Conservation (phyloP, 2,329 filamentous ascomycete genomes). For the Clonostachys sp. region DNA sequence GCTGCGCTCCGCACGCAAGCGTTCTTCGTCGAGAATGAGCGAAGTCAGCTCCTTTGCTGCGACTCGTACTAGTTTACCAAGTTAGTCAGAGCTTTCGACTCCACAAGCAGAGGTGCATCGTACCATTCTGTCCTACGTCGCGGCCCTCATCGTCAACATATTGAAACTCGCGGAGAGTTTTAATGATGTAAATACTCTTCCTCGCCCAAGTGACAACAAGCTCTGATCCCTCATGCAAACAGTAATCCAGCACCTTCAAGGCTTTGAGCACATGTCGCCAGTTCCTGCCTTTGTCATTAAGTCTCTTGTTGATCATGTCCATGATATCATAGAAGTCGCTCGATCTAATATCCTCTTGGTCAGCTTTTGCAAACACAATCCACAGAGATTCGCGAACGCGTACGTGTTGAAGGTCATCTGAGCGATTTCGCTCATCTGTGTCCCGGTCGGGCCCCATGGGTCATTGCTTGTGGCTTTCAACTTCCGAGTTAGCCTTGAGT, state of each 20-base stretch:
- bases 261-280: conserved; percentile 98
- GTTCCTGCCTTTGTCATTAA: conserved; percentile 99
- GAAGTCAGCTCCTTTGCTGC: conserved; percentile 94
- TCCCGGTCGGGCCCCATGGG: conserved; percentile 95
- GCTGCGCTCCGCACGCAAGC: conserved; percentile 81
- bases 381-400: conserved; percentile 21
- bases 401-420: conserved; percentile 98
- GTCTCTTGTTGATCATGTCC: conserved; percentile 97
- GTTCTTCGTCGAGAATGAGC: conserved; percentile 88
- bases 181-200: conserved; percentile 98
- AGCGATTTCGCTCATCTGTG: conserved; percentile 98
- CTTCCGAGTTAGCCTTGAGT: not conserved
- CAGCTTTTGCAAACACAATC: not conserved
- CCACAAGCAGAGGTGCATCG: conserved; percentile 17
- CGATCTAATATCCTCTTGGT: conserved; percentile 49
- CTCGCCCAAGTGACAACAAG: conserved; percentile 95
- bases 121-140: conserved; percentile 96
- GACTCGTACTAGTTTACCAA: conserved; percentile 66
- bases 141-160: conserved; percentile 93
- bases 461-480: conserved; percentile 90
- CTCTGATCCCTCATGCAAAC: conserved; percentile 94
- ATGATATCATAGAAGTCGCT: conserved; percentile 99
- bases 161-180: conserved; percentile 94
- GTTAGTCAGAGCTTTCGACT: not conserved
- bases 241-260: conserved; percentile 96